Percentiles rank a stretch among this genome's conserved stretches.
These are phyloP conservation scores for Atalantia buxifolia DNA, from an alignment of 345 rosid genomes.

Conservation along the genomic window DNA sequence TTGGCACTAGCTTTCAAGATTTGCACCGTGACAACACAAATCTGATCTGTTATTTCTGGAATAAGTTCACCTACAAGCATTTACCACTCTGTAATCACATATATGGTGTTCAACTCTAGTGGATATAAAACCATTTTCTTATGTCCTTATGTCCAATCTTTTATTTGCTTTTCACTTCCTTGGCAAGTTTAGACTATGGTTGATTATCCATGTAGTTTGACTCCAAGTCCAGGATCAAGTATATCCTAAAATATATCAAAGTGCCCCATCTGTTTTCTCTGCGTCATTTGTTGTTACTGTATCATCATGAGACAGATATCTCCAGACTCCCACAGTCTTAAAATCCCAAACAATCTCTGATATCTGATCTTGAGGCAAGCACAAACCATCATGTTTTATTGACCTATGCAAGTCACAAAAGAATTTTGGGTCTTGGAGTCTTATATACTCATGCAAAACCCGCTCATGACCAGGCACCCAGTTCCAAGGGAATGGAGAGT, in stretches of 20 bases:
- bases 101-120: background rate
- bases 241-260: background rate
- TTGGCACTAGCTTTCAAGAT: background rate
- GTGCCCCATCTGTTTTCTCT: background rate
- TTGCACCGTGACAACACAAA: background rate
- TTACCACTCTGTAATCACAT: background rate
- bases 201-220: background rate
- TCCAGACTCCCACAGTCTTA: constrained; percentile 76
- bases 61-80: background rate
- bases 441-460: constrained; percentile 73
- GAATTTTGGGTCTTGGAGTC: constrained; percentile 75
- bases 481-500: constrained; percentile 82
- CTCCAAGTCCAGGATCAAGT: background rate
- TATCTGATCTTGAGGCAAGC: constrained; percentile 86
- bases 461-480: constrained; percentile 89
- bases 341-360: constrained; percentile 82
- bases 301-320: constrained; percentile 34
- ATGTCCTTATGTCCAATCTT: background rate
- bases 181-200: background rate
- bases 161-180: background rate
- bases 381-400: constrained; percentile 57
- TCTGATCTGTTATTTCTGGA: background rate
- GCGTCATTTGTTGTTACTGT: constrained; percentile 27
- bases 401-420: constrained; percentile 67
- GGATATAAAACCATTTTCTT: background rate